Conservation (phyloP, 192 early-diverging fungal genomes). For the Ambispora gerdemannii region DNA sequence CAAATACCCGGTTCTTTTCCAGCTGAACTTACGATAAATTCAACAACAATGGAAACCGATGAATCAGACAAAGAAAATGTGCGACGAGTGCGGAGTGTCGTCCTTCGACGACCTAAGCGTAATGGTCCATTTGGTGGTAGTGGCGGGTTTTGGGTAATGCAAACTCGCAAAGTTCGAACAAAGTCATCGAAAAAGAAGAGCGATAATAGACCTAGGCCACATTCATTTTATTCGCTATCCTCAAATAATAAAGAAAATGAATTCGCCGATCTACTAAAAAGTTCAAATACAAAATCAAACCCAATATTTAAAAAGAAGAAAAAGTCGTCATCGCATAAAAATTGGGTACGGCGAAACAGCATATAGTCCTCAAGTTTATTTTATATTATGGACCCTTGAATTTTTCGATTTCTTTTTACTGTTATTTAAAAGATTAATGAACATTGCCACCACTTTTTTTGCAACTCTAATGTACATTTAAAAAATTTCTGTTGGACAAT, state of each 20-base stretch:
- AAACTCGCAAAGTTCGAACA: constrained; percentile 25
- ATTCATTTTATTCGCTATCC: not conserved
- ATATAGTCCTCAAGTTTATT: constrained; percentile 14
- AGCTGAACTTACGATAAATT: not conserved
- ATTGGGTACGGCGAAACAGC: constrained; percentile 23
- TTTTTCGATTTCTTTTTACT: no score
- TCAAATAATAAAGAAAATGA: constrained; percentile 3
- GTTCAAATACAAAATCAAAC: constrained; percentile 6
- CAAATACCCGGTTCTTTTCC: constrained; percentile 30
- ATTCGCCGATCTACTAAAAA: not conserved
- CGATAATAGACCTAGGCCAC: not conserved
- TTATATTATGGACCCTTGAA: not conserved
- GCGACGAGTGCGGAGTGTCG: constrained; percentile 17
- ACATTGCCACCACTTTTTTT: not conserved
- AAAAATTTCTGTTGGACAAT: not conserved
- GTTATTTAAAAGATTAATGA: not conserved
- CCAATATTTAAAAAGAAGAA: constrained; percentile 19
- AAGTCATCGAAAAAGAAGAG: not conserved
- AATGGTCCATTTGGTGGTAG: constrained; percentile 29
- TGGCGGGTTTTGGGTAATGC: constrained; percentile 20
- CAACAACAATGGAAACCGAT: not conserved
- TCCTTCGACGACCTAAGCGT: constrained; percentile 22
- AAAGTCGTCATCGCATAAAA: not conserved
- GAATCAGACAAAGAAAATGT: constrained; percentile 4
- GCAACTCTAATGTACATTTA: not conserved